A percentile compares a stretch with the other conserved stretches of the same genome.
These are phyloP conservation scores for Jaltomata sinuosa DNA, from an alignment of 257 asterid species.

Conservation along the genomic window DNA sequence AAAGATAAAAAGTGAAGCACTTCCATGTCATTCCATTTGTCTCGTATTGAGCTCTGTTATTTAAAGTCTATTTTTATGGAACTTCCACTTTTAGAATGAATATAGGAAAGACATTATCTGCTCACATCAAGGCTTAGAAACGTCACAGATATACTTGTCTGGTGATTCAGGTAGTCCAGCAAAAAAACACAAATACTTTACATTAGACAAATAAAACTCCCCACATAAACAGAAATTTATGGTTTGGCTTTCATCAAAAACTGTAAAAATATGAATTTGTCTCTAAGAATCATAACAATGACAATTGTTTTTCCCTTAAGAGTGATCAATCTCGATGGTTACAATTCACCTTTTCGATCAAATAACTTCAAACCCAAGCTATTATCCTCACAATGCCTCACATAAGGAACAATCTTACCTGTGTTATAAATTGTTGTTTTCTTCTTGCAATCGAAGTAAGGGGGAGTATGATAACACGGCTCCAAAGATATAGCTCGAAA, in stretches of 20 bases:
- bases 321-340: background rate
- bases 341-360: conserved; percentile 6
- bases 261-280: background rate
- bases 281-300: background rate
- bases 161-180: background rate
- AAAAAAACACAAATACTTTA: background rate
- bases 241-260: background rate
- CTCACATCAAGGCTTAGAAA: background rate
- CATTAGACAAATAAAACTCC: background rate
- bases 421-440: conserved; percentile 34
- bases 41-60: too few relatives aligned
- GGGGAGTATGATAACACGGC: conserved; percentile 76
- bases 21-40: too few relatives aligned
- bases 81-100: too few relatives aligned
- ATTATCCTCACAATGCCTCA: conserved; percentile 71
- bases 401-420: conserved; percentile 40
- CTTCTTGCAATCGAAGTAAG: conserved; percentile 42
- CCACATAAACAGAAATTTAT: background rate
- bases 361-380: conserved; percentile 66
- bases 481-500: conserved; percentile 47
- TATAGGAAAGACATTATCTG: background rate
- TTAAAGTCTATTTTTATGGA: too few relatives aligned
- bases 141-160: background rate
- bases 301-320: background rate
- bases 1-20: too few relatives aligned